Base-by-base conservation (phyloP, 2,329 filamentous ascomycete genomes). In the Colletotrichum sp. region DNA sequence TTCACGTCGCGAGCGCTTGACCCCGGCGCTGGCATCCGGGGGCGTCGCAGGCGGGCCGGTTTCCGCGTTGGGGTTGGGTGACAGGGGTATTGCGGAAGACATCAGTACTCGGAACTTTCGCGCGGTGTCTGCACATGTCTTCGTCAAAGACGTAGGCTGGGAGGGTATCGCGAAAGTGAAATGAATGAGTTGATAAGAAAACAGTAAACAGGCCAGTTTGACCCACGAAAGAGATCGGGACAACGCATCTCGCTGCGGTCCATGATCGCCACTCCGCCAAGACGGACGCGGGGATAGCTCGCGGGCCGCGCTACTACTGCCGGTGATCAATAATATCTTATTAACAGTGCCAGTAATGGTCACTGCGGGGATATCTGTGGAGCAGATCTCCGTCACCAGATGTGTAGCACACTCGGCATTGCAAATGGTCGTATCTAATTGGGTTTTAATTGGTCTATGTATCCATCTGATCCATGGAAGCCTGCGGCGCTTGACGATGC, bases 311-410 rank as follows among this genome's bases (percentile, higher is more conserved):
- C 28, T 26, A 21, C 52, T 21, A 13, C 32, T n/a, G 52, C 64
- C 18, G 67, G 26, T 68, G 55, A 72, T 61, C 64, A 72, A 38
- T 72, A 69, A 69, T 65, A 34, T 21, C 67, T 72, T 61, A 72
- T 68, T n/a, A 43, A 72, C 34, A 34, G 63, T 65, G 8, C 5
- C 36, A 30, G 15, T 16, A 26, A 21, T n/a, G n/a, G 71, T 13
- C 15, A 32, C 16, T 34, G 43, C 18, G 43, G 65, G 65, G 28
- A 61, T 43, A 69, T 24, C 13, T 61, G 57, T 69, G 71, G 71
- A 67, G 38, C 18, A 60, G 43, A 55, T 55, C 18, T 28, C 30
- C n/a, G 26, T 36, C 43, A 28, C 26, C 28, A 26, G n/a, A n/a
- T 18, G 65, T n/a, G n/a, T 30, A 43, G 16, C 18, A 57, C 16